Evolutionary conservation across 352 stramenopile genomes (phyloP).

Genomic region (Globisporangium irregulare): DNA sequence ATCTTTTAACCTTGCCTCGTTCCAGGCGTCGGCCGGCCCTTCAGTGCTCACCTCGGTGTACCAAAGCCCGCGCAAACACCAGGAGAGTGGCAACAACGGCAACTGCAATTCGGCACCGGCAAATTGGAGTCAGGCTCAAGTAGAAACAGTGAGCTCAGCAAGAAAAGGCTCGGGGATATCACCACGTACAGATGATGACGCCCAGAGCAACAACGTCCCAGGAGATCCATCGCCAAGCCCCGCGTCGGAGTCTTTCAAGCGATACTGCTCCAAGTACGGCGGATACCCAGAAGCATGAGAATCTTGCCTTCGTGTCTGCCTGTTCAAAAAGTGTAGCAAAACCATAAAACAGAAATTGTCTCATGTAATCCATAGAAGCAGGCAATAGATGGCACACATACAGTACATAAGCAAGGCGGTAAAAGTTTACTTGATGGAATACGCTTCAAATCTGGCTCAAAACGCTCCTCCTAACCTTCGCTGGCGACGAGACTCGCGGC

Average conservation of each 20-base stretch:
- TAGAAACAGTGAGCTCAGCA: conserved; percentile 18
- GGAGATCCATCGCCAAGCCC: conserved; percentile 27
- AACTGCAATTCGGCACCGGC: conserved; percentile 20
- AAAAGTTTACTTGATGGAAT: conserved; percentile 26
- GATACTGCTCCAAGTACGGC: conserved; percentile 86
- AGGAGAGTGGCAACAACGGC: conserved; percentile 8
- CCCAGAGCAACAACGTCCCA: conserved; percentile 17
- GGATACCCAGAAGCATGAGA: conserved; percentile 61
- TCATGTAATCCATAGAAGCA: conserved; percentile 9
- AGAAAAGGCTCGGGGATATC: background rate
- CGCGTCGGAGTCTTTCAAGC: conserved; percentile 53
- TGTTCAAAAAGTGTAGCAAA: background rate
- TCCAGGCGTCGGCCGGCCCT: conserved; percentile 30
- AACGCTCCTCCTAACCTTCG: conserved; percentile 18
- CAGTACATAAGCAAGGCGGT: background rate
- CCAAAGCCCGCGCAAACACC: conserved; percentile 17
- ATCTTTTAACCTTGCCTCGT: conserved; percentile 56
- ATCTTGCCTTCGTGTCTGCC: background rate
- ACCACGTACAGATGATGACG: conserved; percentile 1
- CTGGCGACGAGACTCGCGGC: conserved; percentile 3
- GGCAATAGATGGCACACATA: background rate
- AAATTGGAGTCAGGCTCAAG: conserved; percentile 43
- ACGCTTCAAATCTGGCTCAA: conserved; percentile 10
- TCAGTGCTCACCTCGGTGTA: conserved; percentile 11
- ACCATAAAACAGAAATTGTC: conserved; percentile 2